A percentile compares a stretch with the other conserved stretches of the same genome.
Conservation (phyloP, 192 early-diverging fungal genomes). For the Coemansia sp. region DNA sequence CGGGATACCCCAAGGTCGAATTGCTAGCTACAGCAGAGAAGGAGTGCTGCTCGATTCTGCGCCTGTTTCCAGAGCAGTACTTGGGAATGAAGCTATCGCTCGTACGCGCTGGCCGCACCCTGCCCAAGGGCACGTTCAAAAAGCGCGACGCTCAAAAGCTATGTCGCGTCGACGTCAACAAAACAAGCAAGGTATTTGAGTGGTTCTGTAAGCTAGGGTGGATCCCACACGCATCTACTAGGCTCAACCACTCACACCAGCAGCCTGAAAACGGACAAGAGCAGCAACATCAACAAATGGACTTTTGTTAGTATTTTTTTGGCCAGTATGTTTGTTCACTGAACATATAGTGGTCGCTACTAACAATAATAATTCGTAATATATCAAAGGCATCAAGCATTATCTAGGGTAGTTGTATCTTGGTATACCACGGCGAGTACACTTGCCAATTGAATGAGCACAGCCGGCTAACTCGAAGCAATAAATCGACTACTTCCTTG, state of each 20-base stretch:
- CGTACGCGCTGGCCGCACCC: constrained; percentile 44
- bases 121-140: constrained; percentile 41
- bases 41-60: constrained; percentile 51
- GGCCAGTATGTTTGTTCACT: not conserved
- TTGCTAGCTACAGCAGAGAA: constrained; percentile 35
- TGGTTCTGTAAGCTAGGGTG: constrained; percentile 88
- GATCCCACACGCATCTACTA: constrained; percentile 57
- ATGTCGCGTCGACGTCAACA: constrained; percentile 90
- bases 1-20: constrained; percentile 36
- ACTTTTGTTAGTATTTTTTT: not conserved
- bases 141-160: constrained; percentile 92
- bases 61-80: constrained; percentile 46
- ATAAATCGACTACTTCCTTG: constrained; percentile 15
- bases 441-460: constrained; percentile 52
- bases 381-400: not conserved
- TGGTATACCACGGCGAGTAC: constrained; percentile 38
- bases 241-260: not conserved
- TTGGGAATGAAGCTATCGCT: constrained; percentile 50
- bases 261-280: not conserved
- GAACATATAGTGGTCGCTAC: not conserved
- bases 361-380: not conserved
- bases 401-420: constrained; percentile 11
- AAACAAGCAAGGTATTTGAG: constrained; percentile 83
- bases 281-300: not conserved
- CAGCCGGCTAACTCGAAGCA: constrained; percentile 27